Percentiles rank a stretch among this genome's conserved stretches.
These are phyloP conservation scores for Oryza punctata DNA, from an alignment of 176 grass and related monocot genomes.

Conservation along the genomic window DNA sequence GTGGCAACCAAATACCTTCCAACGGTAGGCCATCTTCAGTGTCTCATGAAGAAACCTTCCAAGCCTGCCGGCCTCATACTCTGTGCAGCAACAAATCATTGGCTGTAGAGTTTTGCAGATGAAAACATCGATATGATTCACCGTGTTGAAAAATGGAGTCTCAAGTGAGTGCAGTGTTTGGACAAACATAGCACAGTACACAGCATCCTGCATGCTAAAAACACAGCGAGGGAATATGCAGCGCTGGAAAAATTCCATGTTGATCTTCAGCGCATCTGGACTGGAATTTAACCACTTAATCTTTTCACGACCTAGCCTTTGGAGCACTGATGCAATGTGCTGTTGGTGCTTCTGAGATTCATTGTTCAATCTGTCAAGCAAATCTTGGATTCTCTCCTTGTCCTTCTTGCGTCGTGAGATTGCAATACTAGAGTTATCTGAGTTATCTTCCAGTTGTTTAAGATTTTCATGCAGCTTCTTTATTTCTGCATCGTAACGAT, in stretches of 20 bases:
- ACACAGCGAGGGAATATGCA: constrained; percentile 91
- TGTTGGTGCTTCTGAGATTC: constrained; percentile 88
- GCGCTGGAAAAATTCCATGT: constrained; percentile 93
- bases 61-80: constrained; percentile 92
- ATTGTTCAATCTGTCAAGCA: constrained; percentile 80
- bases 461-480: constrained; percentile 86
- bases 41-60: constrained; percentile 97
- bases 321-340: constrained; percentile 75
- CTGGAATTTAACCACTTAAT: constrained; percentile 88
- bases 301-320: constrained; percentile 84
- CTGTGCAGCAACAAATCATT: constrained; percentile 98
- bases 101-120: constrained; percentile 94
- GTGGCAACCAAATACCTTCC: constrained; percentile 73
- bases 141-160: constrained; percentile 92
- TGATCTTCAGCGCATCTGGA: constrained; percentile 89
- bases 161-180: constrained; percentile 82
- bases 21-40: constrained; percentile 92
- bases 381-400: constrained; percentile 97
- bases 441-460: constrained; percentile 93
- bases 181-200: constrained; percentile 95
- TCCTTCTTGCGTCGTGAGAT: constrained; percentile 98
- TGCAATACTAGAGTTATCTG: constrained; percentile 92
- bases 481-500: constrained; percentile 89
- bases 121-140: constrained; percentile 92
- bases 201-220: constrained; percentile 90